Base-by-base conservation (phyloP, 2,329 filamentous ascomycete genomes). In the Fusarium buxicola region DNA sequence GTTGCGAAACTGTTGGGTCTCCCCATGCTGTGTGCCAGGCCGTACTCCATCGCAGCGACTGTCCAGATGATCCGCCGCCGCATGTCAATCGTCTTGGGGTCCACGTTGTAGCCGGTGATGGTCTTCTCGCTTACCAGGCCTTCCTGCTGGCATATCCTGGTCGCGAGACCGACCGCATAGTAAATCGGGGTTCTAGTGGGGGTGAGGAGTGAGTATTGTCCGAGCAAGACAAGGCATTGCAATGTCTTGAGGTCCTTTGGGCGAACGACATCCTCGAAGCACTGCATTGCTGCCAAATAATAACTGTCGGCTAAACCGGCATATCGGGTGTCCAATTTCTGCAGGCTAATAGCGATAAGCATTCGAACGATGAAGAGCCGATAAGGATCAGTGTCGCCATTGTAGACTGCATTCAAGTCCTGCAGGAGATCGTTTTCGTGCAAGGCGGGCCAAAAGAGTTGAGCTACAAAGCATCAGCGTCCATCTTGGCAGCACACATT, bases 251-350 rank as follows among this genome's bases (percentile, higher is more conserved):
- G 78, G 74, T 98, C 92, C 82, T 96, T 97, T n/a, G 90, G 88
- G 49, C 89, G 88, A 51, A 98, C 85, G 10, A 96, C 89, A 3
- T 88, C 87, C 74, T 97, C 92, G 60, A 98, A 88, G 69, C 89
- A 89, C 60, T 89, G 88, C 79, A 98, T 88, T 6, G 94, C 94
- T 21, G 94, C 91, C 18, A 97, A 84, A 72, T 97, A 98, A 78
- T 96, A 98, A 73, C 92, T 94, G 76, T 98, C 94, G 27, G 95
- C 94, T 25, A 98, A 81, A 21, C 94, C 94, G n/a, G 94, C 93
- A 75, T 95, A 98, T 65, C 92, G 89, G 0, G 89, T 86, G 73
- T 94, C 92, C 70, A 97, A 84, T 76, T 96, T 97, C 76, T 98
- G 94, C 76, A 98, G 86, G 74, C 92, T 94, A 71, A 97, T 96